Conservation (phyloP, 2,329 filamentous ascomycete species). For the Fusarium mundagurra region DNA sequence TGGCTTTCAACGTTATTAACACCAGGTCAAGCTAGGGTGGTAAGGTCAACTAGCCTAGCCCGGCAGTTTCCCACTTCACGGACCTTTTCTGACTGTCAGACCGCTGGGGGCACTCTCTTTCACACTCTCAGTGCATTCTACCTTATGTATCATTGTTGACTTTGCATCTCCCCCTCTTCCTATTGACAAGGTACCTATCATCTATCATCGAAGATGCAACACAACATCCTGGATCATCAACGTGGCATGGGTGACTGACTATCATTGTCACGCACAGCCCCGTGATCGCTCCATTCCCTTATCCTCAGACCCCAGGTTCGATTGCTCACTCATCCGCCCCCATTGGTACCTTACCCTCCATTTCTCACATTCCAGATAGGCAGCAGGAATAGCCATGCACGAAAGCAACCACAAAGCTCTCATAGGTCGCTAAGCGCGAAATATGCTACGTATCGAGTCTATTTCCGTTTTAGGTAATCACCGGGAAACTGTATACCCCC, state of each 20-base stretch:
- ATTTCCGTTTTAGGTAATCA: conserved; percentile 23
- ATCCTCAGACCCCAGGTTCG: conserved; percentile 9
- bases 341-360: conserved; percentile 21
- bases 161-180: conserved; percentile 7
- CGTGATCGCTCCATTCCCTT: conserved; percentile 14
- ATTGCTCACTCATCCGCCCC: conserved; percentile 26
- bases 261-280: conserved; percentile 33
- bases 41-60: conserved; percentile 4
- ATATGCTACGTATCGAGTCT: neutral
- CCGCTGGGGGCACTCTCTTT: neutral
- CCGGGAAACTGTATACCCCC: conserved; percentile 17
- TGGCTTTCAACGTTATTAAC: conserved; percentile 10
- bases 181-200: conserved; percentile 15
- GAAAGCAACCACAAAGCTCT: conserved; percentile 26
- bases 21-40: neutral
- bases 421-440: conserved; percentile 19
- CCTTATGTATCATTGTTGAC: conserved; percentile 3
- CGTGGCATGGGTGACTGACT: conserved; percentile 16
- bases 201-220: conserved; percentile 24
- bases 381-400: conserved; percentile 27
- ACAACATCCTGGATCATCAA: conserved; percentile 7
- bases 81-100: conserved; percentile 4
- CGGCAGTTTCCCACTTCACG: conserved; percentile 19
- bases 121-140: neutral
- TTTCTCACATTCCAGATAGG: conserved; percentile 3